These are phyloP conservation scores for Dillenia turbinata DNA, from an alignment of 164 flowering plant species.

Conservation along the genomic window DNA sequence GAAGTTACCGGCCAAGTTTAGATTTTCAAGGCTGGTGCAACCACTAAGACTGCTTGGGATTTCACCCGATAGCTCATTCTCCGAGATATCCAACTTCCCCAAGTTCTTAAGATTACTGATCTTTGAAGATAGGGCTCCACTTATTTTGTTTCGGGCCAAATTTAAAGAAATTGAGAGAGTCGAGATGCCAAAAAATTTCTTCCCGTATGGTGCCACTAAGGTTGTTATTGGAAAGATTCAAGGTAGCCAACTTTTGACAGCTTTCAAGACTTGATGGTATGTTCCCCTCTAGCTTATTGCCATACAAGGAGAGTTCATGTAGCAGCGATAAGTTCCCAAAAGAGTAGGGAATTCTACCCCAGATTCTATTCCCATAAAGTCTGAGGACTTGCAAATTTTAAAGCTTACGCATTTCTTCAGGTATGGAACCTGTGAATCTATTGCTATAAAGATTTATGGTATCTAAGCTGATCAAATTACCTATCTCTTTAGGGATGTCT, in stretches of 20 bases:
- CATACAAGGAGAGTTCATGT: neutral
- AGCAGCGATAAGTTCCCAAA: neutral
- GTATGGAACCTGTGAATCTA: constrained; percentile 3
- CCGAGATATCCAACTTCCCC: constrained; percentile 5
- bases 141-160: neutral
- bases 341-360: neutral
- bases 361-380: neutral
- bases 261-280: no score
- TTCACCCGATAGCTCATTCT: constrained; percentile 12
- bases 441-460: neutral
- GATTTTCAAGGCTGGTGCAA: no score
- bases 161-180: neutral
- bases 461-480: neutral
- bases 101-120: neutral
- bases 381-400: neutral
- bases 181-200: no score
- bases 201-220: neutral
- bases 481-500: neutral
- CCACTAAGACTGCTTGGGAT: neutral
- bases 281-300: neutral
- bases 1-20: no score
- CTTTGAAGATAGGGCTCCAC: constrained; percentile 1
- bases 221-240: neutral
- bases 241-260: neutral
- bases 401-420: constrained; percentile 3